Evolutionary conservation across 805 yeast species (phyloP).

Genomic region (Pichia paraexigua): DNA sequence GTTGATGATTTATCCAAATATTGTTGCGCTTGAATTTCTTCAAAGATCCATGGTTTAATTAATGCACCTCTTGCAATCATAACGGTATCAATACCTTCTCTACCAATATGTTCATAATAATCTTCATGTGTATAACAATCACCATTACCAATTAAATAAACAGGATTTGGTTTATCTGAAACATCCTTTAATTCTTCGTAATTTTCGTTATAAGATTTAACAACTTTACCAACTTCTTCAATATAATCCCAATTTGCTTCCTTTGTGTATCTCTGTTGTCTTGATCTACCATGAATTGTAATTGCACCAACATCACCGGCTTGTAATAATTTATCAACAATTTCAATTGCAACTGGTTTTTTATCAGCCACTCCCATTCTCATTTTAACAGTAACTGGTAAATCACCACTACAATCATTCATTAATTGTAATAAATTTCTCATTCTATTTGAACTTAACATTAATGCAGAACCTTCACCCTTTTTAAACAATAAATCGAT

Average conservation of each 20-base stretch:
- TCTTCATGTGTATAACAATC: conserved; percentile 83
- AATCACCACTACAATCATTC: conserved; percentile 82
- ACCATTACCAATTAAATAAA: conserved; percentile 91
- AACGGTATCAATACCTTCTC: conserved; percentile 76
- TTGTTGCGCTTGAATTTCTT: conserved; percentile 85
- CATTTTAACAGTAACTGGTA: conserved; percentile 86
- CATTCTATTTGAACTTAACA: conserved; percentile 82
- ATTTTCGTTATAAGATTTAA: conserved; percentile 49
- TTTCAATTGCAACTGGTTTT: conserved; percentile 77
- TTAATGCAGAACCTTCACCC: conserved; percentile 91
- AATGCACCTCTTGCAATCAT: conserved; percentile 98
- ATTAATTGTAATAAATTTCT: conserved; percentile 75
- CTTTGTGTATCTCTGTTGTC: conserved; percentile 90
- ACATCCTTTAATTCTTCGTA: conserved; percentile 54
- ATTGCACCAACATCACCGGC: conserved; percentile 76
- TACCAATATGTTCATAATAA: conserved; percentile 65
- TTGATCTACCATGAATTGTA: conserved; percentile 91
- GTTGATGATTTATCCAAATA: conserved; percentile 84
- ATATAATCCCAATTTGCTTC: conserved; percentile 93
- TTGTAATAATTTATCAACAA: conserved; percentile 58
- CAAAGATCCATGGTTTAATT: conserved; percentile 98
- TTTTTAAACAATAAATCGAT: conserved; percentile 88
- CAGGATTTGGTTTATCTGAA: conserved; percentile 44
- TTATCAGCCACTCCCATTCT: conserved; percentile 85
- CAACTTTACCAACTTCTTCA: conserved; percentile 58